Evolutionary conservation across 2,329 filamentous ascomycete genomes (phyloP).

Genomic region (Neofusicoccum ribis): DNA sequence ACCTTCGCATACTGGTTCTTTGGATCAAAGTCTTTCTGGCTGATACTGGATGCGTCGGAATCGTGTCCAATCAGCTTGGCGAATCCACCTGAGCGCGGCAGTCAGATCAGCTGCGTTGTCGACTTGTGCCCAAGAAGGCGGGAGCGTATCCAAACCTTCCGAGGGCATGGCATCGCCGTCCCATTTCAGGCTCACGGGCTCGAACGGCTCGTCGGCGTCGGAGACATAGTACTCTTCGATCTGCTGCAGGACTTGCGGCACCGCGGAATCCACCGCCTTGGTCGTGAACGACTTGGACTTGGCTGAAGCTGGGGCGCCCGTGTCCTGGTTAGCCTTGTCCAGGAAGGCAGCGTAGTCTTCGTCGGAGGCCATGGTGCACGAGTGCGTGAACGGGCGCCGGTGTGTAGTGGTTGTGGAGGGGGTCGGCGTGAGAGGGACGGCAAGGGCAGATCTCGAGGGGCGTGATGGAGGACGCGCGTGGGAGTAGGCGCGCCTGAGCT

Average conservation of each 20-base stretch:
- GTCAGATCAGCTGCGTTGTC: conserved; percentile 1
- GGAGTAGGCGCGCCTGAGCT: neutral
- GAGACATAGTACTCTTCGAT: conserved; percentile 68
- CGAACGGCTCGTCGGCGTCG: conserved; percentile 84
- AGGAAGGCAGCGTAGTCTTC: conserved; percentile 82
- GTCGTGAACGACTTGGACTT: conserved; percentile 33
- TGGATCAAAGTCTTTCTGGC: conserved; percentile 71
- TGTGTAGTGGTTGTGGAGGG: neutral
- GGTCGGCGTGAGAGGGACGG: neutral
- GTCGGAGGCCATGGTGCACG: conserved; percentile 67
- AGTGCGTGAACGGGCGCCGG: neutral
- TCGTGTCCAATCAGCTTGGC: conserved; percentile 63
- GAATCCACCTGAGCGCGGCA: conserved; percentile 61
- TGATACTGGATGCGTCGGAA: conserved; percentile 60
- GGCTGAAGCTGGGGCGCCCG: conserved; percentile 33
- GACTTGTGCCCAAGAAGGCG: conserved; percentile 27
- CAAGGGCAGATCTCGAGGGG: neutral
- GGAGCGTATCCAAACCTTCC: conserved; percentile 29
- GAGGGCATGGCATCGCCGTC: conserved; percentile 57
- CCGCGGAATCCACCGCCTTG: conserved; percentile 49
- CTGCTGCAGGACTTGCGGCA: conserved; percentile 52
- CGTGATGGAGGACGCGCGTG: neutral
- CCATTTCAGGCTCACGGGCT: conserved; percentile 69
- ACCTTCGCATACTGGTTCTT: conserved; percentile 68
- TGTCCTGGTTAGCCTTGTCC: conserved; percentile 79